A percentile compares a stretch with the other conserved stretches of the same genome.
Evolutionary conservation across 371 early-diverging fungal genomes (phyloP).

Genomic region (Smittium mucronatum): DNA sequence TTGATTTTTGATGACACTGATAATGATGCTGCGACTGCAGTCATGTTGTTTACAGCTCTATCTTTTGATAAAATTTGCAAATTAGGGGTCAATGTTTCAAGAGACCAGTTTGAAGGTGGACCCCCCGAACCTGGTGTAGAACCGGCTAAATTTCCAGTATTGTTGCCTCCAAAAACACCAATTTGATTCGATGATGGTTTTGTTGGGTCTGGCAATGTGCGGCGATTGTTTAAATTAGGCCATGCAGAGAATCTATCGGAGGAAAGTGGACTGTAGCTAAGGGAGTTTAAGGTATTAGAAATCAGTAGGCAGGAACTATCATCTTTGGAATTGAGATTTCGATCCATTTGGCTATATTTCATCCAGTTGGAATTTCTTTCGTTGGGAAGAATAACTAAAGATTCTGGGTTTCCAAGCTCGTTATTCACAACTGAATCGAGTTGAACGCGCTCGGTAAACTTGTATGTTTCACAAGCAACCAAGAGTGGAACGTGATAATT

Average conservation of each 20-base stretch:
- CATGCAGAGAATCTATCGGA: slow-evolving; percentile 30
- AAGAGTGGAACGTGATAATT: slow-evolving; percentile 85
- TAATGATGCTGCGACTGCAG: not conserved
- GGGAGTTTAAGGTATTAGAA: slow-evolving; percentile 4
- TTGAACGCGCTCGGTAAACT: slow-evolving; percentile 84
- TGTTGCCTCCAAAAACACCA: not conserved
- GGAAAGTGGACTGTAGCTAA: slow-evolving; percentile 30
- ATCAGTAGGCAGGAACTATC: slow-evolving; percentile 18
- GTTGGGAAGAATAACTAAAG: slow-evolving; percentile 24
- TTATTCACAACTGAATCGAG: slow-evolving; percentile 93
- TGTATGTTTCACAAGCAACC: slow-evolving; percentile 91
- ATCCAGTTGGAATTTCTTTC: slow-evolving; percentile 11
- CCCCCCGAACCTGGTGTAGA: not conserved
- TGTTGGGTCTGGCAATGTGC: slow-evolving; percentile 4
- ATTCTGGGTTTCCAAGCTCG: slow-evolving; percentile 59
- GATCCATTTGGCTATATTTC: not conserved
- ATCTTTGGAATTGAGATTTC: not conserved
- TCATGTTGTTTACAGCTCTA: slow-evolving; percentile 10
- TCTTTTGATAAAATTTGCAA: not conserved
- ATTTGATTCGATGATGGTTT: not conserved
- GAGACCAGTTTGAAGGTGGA: not conserved
- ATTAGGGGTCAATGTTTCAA: not conserved
- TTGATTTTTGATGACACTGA: slow-evolving; percentile 8
- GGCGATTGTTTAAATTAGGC: slow-evolving; percentile 29
- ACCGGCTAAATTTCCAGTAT: not conserved